These are phyloP conservation scores for Arthroderma sp. DNA, from an alignment of 2,329 filamentous ascomycete genomes.

Conservation along the genomic window DNA sequence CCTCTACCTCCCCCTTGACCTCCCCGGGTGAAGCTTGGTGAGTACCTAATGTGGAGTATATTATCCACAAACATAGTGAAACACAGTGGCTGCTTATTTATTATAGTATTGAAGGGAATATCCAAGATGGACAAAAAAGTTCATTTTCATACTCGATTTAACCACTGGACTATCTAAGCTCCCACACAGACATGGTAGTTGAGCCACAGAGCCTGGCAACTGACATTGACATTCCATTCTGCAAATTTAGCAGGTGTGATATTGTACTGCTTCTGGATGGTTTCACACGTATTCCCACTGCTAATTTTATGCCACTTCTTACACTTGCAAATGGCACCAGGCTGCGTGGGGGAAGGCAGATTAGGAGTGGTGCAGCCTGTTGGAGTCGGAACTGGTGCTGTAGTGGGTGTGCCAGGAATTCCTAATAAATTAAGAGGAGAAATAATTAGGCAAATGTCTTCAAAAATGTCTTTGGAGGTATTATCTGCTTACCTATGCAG, in stretches of 20 bases:
- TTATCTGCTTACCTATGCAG: background rate
- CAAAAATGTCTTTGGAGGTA: background rate
- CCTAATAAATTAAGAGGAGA: background rate
- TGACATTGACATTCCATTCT: constrained; percentile 13
- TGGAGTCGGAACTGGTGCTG: background rate
- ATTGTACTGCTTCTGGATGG: constrained; percentile 11
- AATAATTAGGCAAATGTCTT: no score
- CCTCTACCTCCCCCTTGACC: no score
- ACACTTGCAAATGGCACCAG: constrained; percentile 14
- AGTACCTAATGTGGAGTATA: no score
- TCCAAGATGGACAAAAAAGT: no score
- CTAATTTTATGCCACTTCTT: constrained; percentile 14
- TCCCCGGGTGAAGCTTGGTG: no score
- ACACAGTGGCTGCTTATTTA: no score
- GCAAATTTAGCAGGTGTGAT: constrained; percentile 11
- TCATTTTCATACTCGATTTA: no score
- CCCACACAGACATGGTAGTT: constrained; percentile 1
- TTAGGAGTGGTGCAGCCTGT: background rate
- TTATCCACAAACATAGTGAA: no score
- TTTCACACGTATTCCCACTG: constrained; percentile 13
- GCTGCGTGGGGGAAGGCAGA: constrained; percentile 7
- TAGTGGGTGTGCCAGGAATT: constrained; percentile 2
- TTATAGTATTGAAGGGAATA: no score
- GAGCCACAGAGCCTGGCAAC: constrained; percentile 1
- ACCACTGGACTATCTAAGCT: background rate